Conservation (phyloP, 306 rosid genomes). For the Trifolium pratense region DNA sequence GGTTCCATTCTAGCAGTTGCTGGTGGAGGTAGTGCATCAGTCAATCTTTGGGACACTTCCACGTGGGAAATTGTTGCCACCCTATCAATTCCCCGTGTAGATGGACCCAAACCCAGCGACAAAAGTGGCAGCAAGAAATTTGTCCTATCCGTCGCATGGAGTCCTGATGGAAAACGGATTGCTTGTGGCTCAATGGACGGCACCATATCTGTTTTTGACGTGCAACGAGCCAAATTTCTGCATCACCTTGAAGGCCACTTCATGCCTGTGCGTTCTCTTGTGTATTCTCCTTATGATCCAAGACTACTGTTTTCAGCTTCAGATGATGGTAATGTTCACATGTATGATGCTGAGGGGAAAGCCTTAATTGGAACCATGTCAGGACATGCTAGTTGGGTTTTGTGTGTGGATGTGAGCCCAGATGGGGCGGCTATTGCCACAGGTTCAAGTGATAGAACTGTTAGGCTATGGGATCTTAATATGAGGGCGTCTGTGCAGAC, state of each 20-base stretch:
- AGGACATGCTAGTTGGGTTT: conserved; percentile 92
- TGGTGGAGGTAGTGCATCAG: conserved; percentile 95
- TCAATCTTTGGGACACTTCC: conserved; percentile 93
- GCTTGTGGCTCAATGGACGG: conserved; percentile 99
- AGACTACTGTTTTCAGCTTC: conserved; percentile 88
- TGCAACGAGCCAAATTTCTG: conserved; percentile 72
- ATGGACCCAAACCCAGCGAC: conserved; percentile 82
- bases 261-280: conserved; percentile 95
- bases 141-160: conserved; percentile 96
- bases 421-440: conserved; percentile 92
- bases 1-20: conserved; percentile 96
- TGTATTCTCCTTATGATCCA: conserved; percentile 84
- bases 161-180: conserved; percentile 80
- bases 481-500: conserved; percentile 96
- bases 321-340: conserved; percentile 85
- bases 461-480: conserved; percentile 89
- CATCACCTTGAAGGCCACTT: conserved; percentile 96
- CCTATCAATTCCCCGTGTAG: conserved; percentile 86
- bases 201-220: conserved; percentile 87
- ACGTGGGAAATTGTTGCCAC: conserved; percentile 80
- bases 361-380: conserved; percentile 83
- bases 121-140: conserved; percentile 91
- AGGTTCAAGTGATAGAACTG: conserved; percentile 93
- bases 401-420: conserved; percentile 87
- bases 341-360: conserved; percentile 94